A percentile compares a stretch with the other conserved stretches of the same genome.
These are phyloP conservation scores for Termitomyces sp. DNA, from an alignment of 1,284 basidiomycete genomes.

Conservation along the genomic window DNA sequence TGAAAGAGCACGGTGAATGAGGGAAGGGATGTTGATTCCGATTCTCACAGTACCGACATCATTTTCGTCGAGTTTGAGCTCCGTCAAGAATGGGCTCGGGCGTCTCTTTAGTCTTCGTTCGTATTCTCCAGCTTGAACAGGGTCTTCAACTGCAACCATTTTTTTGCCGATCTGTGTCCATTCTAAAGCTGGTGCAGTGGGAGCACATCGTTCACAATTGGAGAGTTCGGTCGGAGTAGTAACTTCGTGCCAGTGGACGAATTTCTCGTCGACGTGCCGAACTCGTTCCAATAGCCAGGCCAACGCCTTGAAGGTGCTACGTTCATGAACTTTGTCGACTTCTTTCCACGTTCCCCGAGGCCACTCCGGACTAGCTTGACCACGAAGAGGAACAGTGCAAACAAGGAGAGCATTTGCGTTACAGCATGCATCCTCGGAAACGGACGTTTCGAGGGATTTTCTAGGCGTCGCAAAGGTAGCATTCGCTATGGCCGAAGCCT, in stretches of 20 bases:
- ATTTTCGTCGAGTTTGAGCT: conserved; percentile 69
- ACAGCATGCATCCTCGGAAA: conserved; percentile 58
- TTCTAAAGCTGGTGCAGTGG: conserved; percentile 65
- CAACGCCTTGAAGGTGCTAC: conserved; percentile 72
- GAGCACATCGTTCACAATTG: conserved; percentile 75
- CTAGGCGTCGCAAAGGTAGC: conserved; percentile 66
- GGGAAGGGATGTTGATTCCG: conserved; percentile 83
- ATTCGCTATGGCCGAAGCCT: conserved; percentile 52
- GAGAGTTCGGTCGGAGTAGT: conserved; percentile 35
- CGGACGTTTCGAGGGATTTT: conserved; percentile 47
- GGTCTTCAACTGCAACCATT: conserved; percentile 73
- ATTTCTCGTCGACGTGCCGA: conserved; percentile 63
- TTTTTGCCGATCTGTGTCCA: conserved; percentile 66
- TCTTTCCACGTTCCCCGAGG: conserved; percentile 68
- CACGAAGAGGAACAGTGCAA: conserved; percentile 65
- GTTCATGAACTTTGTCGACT: conserved; percentile 82
- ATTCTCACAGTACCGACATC: conserved; percentile 72
- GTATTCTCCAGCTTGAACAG: conserved; percentile 78
- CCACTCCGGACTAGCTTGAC: conserved; percentile 76
- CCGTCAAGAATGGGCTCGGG: conserved; percentile 84
- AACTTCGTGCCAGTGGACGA: conserved; percentile 56
- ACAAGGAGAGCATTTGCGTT: conserved; percentile 77
- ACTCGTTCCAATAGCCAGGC: conserved; percentile 87
- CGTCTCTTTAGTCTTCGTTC: conserved; percentile 85
- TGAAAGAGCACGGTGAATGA: conserved; percentile 84